Base-by-base conservation (phyloP, 2,329 filamentous ascomycete species). In the Hymenotorrendiella dingleyae region DNA sequence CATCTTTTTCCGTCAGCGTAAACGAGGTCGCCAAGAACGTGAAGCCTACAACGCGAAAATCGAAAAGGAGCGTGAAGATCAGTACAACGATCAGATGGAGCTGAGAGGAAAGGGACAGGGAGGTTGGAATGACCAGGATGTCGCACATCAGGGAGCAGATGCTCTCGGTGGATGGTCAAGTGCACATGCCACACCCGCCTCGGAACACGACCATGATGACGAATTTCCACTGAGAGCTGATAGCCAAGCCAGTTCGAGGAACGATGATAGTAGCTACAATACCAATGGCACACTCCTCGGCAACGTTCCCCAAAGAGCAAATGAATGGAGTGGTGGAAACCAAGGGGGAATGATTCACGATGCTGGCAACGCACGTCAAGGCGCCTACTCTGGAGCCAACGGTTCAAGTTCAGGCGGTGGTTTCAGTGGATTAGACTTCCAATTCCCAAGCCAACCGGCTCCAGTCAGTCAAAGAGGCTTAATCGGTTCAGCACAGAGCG, bases 1-100 rank as follows among this genome's bases (percentile, higher is more conserved):
- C 56, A 76, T 73, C 65, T 79, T 72, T 62, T 63, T 77, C 55
- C 67, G 68, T 30, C 74, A 80, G 59, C 70, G 77, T 27, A 68
- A 70, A 30, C 63, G 63, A 0, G 78, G 78, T 10, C 66, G 67
- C 16, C 57, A 54, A 17, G 78, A 82, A 57, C 74, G 75, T 27
- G 64, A 65, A 3, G 53, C 48, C 12, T 62, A 61, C 43, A 55
- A 60, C 26, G 54, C 55, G 6, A 48, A 53, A 21, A 46, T 61
- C 9, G 56, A 61, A 26, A 54, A 50, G 30, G 55, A 61, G 34
- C 56, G 54, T n/a, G 48, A 60, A 22, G 52, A 59, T 4, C 47
- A 49, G 1, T 55, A 54, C 36, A 35, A 36, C 24, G 47, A 58
- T n/a, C 52, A 58, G 22, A 55, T 59, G 45, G 54, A 57, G 24